phyloP scores from a whole-genome alignment of 139 green algal species.

The Picochlorum sp. region DNA sequence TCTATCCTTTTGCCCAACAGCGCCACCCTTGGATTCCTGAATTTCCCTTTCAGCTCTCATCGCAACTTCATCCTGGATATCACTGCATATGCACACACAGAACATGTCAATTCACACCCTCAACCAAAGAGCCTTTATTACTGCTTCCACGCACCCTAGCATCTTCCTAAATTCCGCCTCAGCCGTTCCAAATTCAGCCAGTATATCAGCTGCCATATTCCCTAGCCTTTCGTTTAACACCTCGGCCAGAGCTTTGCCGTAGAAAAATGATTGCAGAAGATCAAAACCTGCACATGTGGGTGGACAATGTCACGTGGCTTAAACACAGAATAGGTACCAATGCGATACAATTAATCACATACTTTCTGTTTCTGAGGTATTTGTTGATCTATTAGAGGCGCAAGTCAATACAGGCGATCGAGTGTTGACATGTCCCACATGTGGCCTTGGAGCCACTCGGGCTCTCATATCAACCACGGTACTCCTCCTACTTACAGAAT shows the following conservation, averaged over 20 bases:
- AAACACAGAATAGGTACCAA: background rate
- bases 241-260: constrained; percentile 33
- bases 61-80: constrained; percentile 37
- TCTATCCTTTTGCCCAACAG: background rate
- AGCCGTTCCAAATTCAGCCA: constrained; percentile 28
- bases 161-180: constrained; percentile 27
- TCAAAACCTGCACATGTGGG: constrained; percentile 7
- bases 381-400: no score
- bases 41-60: constrained; percentile 14
- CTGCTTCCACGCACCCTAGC: constrained; percentile 9
- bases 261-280: constrained; percentile 38
- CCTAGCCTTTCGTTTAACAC: constrained; percentile 35
- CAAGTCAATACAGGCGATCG: no score
- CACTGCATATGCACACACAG: constrained; percentile 11
- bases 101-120: no score
- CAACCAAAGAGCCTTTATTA: no score
- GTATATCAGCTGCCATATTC: constrained; percentile 18
- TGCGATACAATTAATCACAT: background rate
- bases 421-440: no score
- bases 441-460: no score
- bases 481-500: no score
- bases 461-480: no score
- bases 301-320: background rate
- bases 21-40: background rate
- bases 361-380: background rate